Percentiles rank a stretch among this genome's conserved stretches.
Conservation (phyloP, 106 monocot species). For the Dendrobium catenatum region DNA sequence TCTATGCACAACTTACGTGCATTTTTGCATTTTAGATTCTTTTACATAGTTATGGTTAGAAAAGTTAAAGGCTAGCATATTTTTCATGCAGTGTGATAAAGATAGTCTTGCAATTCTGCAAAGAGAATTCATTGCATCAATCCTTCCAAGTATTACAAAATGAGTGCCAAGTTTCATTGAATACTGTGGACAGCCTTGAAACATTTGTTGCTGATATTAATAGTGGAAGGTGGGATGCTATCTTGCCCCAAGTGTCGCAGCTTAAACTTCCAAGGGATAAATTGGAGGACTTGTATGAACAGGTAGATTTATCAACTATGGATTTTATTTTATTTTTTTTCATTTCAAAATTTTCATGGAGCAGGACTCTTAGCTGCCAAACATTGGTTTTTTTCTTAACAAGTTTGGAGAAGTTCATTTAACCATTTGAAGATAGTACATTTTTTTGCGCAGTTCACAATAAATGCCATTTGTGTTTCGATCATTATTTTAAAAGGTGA, state of each 20-base stretch:
- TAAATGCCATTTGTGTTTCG: too few species aligned
- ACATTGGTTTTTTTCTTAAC: background rate
- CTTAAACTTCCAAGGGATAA: constrained; percentile 90
- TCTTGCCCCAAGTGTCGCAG: constrained; percentile 86
- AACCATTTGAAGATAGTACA: background rate
- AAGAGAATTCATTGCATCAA: constrained; percentile 87
- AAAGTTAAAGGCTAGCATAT: background rate
- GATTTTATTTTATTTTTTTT: background rate
- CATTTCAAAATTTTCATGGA: background rate
- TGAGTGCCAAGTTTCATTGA: constrained; percentile 91
- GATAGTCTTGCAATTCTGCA: constrained; percentile 94
- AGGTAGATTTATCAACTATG: constrained; percentile 28
- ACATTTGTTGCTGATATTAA: constrained; percentile 80
- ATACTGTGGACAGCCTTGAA: constrained; percentile 91
- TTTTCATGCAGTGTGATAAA: constrained; percentile 77
- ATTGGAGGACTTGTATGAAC: constrained; percentile 88
- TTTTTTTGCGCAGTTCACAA: background rate
- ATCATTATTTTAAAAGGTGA: too few species aligned
- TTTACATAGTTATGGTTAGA: background rate
- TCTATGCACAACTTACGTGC: background rate
- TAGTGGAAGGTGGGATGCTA: constrained; percentile 84
- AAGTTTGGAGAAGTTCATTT: background rate
- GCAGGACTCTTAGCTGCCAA: background rate
- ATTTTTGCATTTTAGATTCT: background rate
- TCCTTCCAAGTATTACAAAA: constrained; percentile 85